phyloP scores from a whole-genome alignment of 1,284 basidiomycete species.

The Ceratobasidium sp. region DNA sequence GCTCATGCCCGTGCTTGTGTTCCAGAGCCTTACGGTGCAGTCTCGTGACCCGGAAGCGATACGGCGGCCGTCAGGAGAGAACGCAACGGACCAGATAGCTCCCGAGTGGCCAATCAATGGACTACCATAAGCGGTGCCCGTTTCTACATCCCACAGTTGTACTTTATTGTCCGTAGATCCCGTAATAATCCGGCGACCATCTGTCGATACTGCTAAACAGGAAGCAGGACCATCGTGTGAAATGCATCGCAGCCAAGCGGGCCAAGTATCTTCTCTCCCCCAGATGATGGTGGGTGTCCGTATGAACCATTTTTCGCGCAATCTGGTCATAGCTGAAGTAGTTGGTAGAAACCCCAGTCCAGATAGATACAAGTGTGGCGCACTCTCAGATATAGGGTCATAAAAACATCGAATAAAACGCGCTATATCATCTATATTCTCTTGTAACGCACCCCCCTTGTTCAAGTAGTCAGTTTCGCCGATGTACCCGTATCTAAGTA shows the following conservation, averaged over 20 bases:
- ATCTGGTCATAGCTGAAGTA: not conserved
- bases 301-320: conserved; percentile 4
- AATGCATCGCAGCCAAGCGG: conserved; percentile 7
- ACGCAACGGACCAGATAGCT: not conserved
- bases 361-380: conserved; percentile 42
- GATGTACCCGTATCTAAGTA: not conserved
- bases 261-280: not conserved
- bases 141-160: conserved; percentile 16
- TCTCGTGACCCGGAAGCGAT: conserved; percentile 21
- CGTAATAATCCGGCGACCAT: conserved; percentile 16
- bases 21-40: not conserved
- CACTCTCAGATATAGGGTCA: conserved; percentile 33
- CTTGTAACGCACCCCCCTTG: not conserved
- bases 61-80: not conserved
- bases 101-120: conserved; percentile 3
- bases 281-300: not conserved
- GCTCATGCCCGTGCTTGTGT: not conserved
- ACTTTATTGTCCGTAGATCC: not conserved
- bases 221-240: not conserved
- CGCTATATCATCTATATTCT: conserved; percentile 12
- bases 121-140: not conserved
- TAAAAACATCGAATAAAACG: conserved; percentile 25
- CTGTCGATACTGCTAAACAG: not conserved
- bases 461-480: not conserved
- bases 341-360: conserved; percentile 26